Evolutionary conservation across 768 basidiomycete species (phyloP), one percentile per base, ranked within the genome.

Genomic region (Hebeloma cylindrosporum): DNA sequence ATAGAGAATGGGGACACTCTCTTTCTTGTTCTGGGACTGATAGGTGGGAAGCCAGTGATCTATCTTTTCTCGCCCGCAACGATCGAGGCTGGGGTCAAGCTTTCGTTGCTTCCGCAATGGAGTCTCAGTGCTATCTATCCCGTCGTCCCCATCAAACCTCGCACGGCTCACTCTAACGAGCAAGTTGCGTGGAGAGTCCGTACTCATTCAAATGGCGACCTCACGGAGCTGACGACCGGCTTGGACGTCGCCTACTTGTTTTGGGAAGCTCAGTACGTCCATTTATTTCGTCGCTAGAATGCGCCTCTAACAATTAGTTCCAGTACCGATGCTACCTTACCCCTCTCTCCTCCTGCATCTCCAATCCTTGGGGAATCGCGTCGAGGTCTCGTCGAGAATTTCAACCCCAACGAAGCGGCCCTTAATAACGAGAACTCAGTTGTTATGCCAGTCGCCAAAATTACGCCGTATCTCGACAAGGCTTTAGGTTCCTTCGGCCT

Each of bases 381-480:
- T 5, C 3, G 10, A 16, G 8, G 8, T n/a, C 10, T 26, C 5
- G 34, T 26, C 21, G 50, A 52, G 22, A 33, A 14, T 34, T 50
- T 41, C 18, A 46, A 11, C 42, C 44, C 33, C 27, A 40, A 28
- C 45, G 37, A 26, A 50, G 57, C 50, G 30, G 43, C 13, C 16
- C 40, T 64, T 5, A 37, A 47, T 16, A 58, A 62, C 16, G 32
- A 45, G 28, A 54, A 68, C 50, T 59, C 64, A 3, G 62, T 67
- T 5, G 51, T 70, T 4, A 44, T 75, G 41, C 42, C 56, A 6
- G 48, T 50, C 18, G 42, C 43, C 32, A 35, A 48, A 47, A 43
- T 71, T 5, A 60, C 70, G 3, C 47, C 46, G 1, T 73, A 75
- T 49, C 61, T 75, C 30, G 66, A 75, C 47, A 53, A 47, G 11